Conservation (phyloP, 306 rosid genomes). For the Rosa rugosa region DNA sequence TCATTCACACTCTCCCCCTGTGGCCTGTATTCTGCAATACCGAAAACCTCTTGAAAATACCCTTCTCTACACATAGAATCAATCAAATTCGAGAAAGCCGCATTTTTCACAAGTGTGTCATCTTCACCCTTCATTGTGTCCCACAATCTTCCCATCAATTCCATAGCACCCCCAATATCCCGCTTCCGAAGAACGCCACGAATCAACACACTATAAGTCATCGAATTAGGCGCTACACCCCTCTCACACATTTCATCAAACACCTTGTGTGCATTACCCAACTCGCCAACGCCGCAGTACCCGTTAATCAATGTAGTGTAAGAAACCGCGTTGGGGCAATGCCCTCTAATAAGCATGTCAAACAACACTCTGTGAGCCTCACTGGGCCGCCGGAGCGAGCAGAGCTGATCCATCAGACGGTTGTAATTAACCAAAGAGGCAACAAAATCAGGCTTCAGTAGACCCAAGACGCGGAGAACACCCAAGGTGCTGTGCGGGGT, state of each 20-base stretch:
- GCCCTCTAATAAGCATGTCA: slow-evolving; percentile 69
- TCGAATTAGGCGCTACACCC: slow-evolving; percentile 52
- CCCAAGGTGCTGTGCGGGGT: slow-evolving; percentile 51
- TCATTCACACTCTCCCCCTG: slow-evolving; percentile 44
- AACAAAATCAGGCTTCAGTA: slow-evolving; percentile 56
- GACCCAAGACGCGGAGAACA: slow-evolving; percentile 34
- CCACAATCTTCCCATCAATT: slow-evolving; percentile 56
- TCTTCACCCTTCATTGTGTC: slow-evolving; percentile 54
- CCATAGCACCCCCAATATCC: slow-evolving; percentile 53
- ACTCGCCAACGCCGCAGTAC: slow-evolving; percentile 45
- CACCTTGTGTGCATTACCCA: slow-evolving; percentile 55
- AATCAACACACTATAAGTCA: slow-evolving; percentile 56
- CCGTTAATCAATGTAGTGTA: slow-evolving; percentile 75
- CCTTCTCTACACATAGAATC: slow-evolving; percentile 69
- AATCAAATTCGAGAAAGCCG: slow-evolving; percentile 63
- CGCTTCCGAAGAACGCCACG: slow-evolving; percentile 52
- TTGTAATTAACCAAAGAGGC: slow-evolving; percentile 70
- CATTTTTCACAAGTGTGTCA: slow-evolving; percentile 43
- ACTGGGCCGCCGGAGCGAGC: slow-evolving; percentile 43
- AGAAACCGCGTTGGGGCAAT: slow-evolving; percentile 67
- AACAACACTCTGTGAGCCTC: slow-evolving; percentile 64
- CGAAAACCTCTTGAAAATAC: slow-evolving; percentile 57
- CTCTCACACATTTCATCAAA: slow-evolving; percentile 73
- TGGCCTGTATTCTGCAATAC: slow-evolving; percentile 66
- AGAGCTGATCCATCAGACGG: slow-evolving; percentile 80